phyloP scores from a whole-genome alignment of 108 stramenopile species.

The Skeletonema menzelii region DNA sequence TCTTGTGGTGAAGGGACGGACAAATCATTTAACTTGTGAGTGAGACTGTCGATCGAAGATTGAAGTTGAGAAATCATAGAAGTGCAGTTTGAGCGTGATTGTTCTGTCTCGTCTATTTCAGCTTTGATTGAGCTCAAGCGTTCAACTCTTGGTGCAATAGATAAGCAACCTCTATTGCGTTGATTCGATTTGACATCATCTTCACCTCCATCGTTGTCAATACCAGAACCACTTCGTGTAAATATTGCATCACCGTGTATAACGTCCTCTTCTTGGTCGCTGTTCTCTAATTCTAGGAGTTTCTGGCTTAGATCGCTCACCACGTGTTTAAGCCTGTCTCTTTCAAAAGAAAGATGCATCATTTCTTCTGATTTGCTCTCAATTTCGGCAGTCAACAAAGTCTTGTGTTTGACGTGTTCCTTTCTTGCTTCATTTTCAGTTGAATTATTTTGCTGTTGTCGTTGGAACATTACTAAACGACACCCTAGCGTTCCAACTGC shows the following conservation, averaged over 20 bases:
- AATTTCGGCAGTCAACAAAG: conserved; percentile 6
- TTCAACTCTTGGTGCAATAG: not conserved
- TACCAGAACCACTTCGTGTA: not conserved
- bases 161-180: not conserved
- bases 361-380: conserved; percentile 6
- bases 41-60: conserved; percentile 1
- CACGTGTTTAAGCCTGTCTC: conserved; percentile 1
- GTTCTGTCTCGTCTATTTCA: conserved; percentile 9
- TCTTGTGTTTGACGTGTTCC: not conserved
- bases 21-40: not conserved
- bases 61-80: conserved; percentile 15
- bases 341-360: conserved; percentile 12
- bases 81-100: not conserved
- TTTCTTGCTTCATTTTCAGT: not conserved
- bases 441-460: not conserved
- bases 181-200: not conserved
- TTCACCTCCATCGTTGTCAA: not conserved
- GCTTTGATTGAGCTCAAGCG: not conserved
- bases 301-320: not conserved
- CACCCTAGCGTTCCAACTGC: conserved; percentile 38
- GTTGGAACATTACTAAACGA: conserved; percentile 30
- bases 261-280: not conserved
- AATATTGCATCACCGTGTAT: not conserved
- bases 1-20: not conserved
- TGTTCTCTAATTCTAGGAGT: conserved; percentile 5